Evolutionary conservation across 768 basidiomycete genomes (phyloP), one percentile per base, ranked within the genome.

Genomic region (Dioszegia crocea): DNA sequence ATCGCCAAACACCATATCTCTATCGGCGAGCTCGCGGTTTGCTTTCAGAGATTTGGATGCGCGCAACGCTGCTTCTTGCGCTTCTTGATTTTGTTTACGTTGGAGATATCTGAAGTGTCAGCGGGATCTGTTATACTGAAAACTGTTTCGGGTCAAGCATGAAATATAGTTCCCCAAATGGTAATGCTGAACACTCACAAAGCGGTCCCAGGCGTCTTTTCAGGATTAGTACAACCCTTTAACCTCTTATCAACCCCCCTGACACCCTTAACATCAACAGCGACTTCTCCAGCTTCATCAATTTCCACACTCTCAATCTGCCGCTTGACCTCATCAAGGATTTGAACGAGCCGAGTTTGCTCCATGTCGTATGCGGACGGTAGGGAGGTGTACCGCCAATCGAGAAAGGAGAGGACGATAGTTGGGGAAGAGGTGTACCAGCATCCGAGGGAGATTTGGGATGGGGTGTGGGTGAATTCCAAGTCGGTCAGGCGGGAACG

Each of bases 211-310:
- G 86, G 84, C 4, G 94, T 86, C 76, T 93, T 96, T 77, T 94
- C 92, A 4, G 96, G 96, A 69, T 99, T 98, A 74, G 91, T 89
- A 80, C 94, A 97, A 36, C 87, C 70, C 69, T 84, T 86, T 45
- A 99, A 79, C 44, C 91, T 81, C 71, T 87, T 83, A 75, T 99
- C 96, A 6, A 98, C 86, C 69, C 89, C 88, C 14, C 89, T 87
- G 14, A 97, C 91, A 29, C 83, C 80, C 59, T 91, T 91, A 12
- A 94, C 81, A 58, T 89, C 82, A n/a, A 91, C 85, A 24, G 83
- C 82, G 12, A 96, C 91, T 27, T 83, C 80, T 59, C 90, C 90
- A 11, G 92, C 81, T 58, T 89, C 82, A 17, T 90, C 85, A 23
- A 83, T 81, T 17, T 24, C 53, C 19, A 83, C 76, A 4, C 78